phyloP scores from a whole-genome alignment of 2,329 filamentous ascomycete species.

The Botrytis paeoniae region DNA sequence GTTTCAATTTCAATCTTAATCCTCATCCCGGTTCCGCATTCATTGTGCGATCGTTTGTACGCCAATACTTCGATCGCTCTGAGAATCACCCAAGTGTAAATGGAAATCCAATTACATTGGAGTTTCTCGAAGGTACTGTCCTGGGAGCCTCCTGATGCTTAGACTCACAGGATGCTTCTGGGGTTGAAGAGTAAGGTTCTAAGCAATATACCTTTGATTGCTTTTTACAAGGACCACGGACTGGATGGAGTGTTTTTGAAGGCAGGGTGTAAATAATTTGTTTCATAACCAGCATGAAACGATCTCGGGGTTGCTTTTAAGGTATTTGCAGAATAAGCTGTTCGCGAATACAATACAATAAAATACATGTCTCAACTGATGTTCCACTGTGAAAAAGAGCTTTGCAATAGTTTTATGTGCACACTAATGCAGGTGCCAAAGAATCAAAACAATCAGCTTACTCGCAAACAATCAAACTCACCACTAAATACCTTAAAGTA shows the following conservation, averaged over 20 bases:
- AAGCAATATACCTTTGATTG: background rate
- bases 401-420: background rate
- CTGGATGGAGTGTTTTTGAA: background rate
- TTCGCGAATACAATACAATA: background rate
- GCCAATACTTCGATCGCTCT: too few relatives aligned
- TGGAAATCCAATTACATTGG: too few relatives aligned
- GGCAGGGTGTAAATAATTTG: background rate
- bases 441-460: background rate
- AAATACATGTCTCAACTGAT: background rate
- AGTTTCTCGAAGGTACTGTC: too few relatives aligned
- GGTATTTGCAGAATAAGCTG: background rate
- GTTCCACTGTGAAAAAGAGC: background rate
- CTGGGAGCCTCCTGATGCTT: background rate
- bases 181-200: background rate
- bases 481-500: background rate
- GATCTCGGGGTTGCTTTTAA: background rate
- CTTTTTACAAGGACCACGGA: background rate
- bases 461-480: background rate
- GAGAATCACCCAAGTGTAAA: too few relatives aligned
- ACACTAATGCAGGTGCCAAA: background rate
- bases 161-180: background rate
- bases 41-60: too few relatives aligned
- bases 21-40: too few relatives aligned
- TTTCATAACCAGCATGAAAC: background rate
- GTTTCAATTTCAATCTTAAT: too few relatives aligned